Base-by-base conservation (phyloP, 2,329 filamentous ascomycete species). In the Pseudogymnoascus sp. region DNA sequence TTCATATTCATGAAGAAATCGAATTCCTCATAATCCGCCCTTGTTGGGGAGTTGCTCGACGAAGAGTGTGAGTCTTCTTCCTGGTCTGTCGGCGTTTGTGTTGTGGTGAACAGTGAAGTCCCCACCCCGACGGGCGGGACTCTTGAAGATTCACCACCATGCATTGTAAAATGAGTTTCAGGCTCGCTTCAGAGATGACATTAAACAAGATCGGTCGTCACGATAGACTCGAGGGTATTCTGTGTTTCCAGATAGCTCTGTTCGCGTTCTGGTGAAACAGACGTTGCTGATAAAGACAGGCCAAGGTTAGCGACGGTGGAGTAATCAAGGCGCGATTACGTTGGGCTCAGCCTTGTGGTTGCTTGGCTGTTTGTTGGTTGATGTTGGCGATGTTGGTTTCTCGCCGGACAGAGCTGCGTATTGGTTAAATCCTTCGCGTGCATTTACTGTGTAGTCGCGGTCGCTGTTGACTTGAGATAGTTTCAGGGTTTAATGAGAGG, bases 1-100 rank as follows among this genome's bases (percentile, higher is more conserved):
- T 97, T 96, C 70, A 89, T 88, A 63, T 83, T 84, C 73, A 89
- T 88, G 75, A 94, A 94, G 76, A 94, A 96, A 77, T 97, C 93
- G 69, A 92, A 96, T 77, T 97, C 93, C 72, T 92, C 89, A 76
- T 95, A 91, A 72, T 91, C 89, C 73, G 85, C 85, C 61, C 70
- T 88, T 85, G 83, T 84, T 50, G 89, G 89, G 1, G 89, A 92
- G 72, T 88, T 90, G 64, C 87, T 89, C 6, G 89, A 89, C 5
- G 72, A 74, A 28, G 73, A 74, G 60, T 73, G 71, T 11, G 71
- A 73, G 62, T 73, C 72, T 14, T 69, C 70, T 42, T 72, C 72
- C 56, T 64, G 60, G 1, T 73, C 72, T n/a, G 59, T 37, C 37
- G 59, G 10, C 1, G 31, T 5, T 25, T 37, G 37, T 38, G 59